These are phyloP conservation scores for Aspergillus neoniger DNA, from an alignment of 2,329 filamentous ascomycete genomes.

Conservation along the genomic window DNA sequence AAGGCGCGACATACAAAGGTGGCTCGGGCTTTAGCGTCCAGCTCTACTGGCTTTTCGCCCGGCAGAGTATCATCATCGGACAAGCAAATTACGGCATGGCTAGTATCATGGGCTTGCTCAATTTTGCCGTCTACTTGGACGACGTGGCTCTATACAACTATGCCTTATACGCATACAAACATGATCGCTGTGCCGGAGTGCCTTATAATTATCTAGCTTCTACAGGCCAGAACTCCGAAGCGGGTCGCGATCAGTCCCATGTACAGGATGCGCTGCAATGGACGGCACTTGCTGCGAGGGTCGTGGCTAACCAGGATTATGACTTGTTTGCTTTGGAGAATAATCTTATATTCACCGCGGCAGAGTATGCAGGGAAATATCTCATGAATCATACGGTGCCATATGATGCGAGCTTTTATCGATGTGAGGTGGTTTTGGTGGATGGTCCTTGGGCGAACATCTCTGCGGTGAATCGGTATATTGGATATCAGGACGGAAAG, in stretches of 20 bases:
- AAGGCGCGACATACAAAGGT: slow-evolving; percentile 37
- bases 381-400: slow-evolving; percentile 39
- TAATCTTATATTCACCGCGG: slow-evolving; percentile 38
- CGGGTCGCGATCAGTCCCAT: slow-evolving; percentile 43
- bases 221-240: slow-evolving; percentile 42
- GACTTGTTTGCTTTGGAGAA: slow-evolving; percentile 38
- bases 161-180: slow-evolving; percentile 39
- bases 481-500: too few species aligned
- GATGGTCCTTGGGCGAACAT: slow-evolving; percentile 41
- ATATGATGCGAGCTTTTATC: slow-evolving; percentile 40
- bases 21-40: slow-evolving; percentile 42
- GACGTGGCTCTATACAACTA: slow-evolving; percentile 47
- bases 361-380: slow-evolving; percentile 45
- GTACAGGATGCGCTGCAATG: slow-evolving; percentile 36
- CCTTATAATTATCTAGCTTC: slow-evolving; percentile 29
- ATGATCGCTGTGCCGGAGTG: slow-evolving; percentile 41
- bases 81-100: slow-evolving; percentile 49
- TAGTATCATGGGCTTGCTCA: slow-evolving; percentile 43
- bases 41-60: slow-evolving; percentile 47
- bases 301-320: slow-evolving; percentile 38
- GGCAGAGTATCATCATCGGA: slow-evolving; percentile 42
- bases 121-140: slow-evolving; percentile 46
- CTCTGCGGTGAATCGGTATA: slow-evolving; percentile 20
- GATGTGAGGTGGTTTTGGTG: slow-evolving; percentile 45
- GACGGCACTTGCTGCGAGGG: slow-evolving; percentile 37